phyloP scores from a whole-genome alignment of 148 eudicot species.

The Chenopodium album region DNA sequence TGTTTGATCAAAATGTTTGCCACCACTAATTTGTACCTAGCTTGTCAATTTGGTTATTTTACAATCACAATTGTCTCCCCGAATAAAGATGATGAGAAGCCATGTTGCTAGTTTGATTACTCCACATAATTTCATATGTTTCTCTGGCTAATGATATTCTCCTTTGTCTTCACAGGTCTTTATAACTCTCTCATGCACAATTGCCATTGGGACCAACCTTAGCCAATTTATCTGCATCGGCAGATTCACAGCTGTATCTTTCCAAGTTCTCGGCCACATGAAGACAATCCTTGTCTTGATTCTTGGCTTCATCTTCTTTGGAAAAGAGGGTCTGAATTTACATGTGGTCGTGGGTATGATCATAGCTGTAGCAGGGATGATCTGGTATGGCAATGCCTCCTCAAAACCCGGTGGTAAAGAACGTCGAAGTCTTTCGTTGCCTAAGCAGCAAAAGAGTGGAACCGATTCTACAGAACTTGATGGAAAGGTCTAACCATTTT shows the following conservation, averaged over 20 bases:
- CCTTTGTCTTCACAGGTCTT: slow-evolving; percentile 47
- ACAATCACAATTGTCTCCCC: too few species aligned
- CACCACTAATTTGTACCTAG: background rate
- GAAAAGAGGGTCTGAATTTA: slow-evolving; percentile 83
- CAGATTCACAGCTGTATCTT: slow-evolving; percentile 90
- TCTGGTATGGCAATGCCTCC: slow-evolving; percentile 90
- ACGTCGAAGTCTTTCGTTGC: slow-evolving; percentile 54
- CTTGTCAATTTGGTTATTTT: background rate
- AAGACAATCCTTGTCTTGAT: slow-evolving; percentile 92
- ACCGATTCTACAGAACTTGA: slow-evolving; percentile 63
- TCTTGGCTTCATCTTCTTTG: slow-evolving; percentile 81
- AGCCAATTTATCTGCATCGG: slow-evolving; percentile 98
- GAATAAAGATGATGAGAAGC: background rate
- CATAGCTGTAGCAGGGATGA: slow-evolving; percentile 83
- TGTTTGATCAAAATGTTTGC: background rate
- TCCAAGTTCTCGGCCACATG: slow-evolving; percentile 96
- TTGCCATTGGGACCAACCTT: slow-evolving; percentile 88
- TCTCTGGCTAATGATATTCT: slow-evolving; percentile 18
- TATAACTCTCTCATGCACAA: slow-evolving; percentile 71
- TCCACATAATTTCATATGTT: background rate
- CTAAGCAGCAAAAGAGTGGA: slow-evolving; percentile 61
- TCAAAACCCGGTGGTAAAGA: slow-evolving; percentile 93
- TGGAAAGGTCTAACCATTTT: slow-evolving; percentile 49
- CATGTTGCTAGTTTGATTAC: background rate
- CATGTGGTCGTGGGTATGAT: slow-evolving; percentile 88